A percentile compares a stretch with the other conserved stretches of the same genome.
These are phyloP conservation scores for Panicum hallii DNA, from an alignment of 202 grass and related monocot species.

Conservation along the genomic window DNA sequence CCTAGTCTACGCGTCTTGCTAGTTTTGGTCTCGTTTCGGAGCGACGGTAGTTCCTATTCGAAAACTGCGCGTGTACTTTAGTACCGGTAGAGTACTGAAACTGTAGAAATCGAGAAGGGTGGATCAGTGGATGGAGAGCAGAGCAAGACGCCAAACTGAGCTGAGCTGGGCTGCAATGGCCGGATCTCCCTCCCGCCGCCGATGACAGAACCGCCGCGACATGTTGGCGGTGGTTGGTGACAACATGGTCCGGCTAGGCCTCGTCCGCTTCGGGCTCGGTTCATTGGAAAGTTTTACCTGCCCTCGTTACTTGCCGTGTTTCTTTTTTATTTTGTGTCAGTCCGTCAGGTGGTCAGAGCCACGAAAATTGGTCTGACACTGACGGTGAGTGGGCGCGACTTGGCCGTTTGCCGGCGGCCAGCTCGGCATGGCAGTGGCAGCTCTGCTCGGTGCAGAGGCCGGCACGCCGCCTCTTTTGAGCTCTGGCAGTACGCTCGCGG, in stretches of 20 bases:
- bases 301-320: neutral
- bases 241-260: neutral
- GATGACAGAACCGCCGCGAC: neutral
- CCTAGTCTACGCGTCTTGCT: neutral
- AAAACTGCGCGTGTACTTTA: neutral
- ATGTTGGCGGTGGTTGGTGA: slow-evolving; percentile 7
- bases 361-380: neutral
- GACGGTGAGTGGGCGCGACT: neutral
- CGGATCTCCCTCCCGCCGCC: neutral
- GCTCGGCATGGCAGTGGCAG: slow-evolving; percentile 17
- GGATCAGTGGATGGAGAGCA: neutral
- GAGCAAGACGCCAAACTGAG: neutral
- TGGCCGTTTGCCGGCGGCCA: slow-evolving; percentile 32
- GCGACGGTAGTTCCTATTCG: neutral
- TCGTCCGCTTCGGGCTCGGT: neutral
- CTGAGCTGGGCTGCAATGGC: slow-evolving; percentile 3
- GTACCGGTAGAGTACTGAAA: neutral
- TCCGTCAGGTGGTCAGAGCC: slow-evolving; percentile 2
- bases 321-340: neutral
- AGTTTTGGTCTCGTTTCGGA: neutral
- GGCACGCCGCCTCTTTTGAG: neutral
- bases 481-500: neutral
- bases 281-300: neutral
- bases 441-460: neutral
- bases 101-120: neutral